A percentile compares a stretch with the other conserved stretches of the same genome.
phyloP scores from a whole-genome alignment of 2,329 filamentous ascomycete species.

The Westerdykella aurantiaca region DNA sequence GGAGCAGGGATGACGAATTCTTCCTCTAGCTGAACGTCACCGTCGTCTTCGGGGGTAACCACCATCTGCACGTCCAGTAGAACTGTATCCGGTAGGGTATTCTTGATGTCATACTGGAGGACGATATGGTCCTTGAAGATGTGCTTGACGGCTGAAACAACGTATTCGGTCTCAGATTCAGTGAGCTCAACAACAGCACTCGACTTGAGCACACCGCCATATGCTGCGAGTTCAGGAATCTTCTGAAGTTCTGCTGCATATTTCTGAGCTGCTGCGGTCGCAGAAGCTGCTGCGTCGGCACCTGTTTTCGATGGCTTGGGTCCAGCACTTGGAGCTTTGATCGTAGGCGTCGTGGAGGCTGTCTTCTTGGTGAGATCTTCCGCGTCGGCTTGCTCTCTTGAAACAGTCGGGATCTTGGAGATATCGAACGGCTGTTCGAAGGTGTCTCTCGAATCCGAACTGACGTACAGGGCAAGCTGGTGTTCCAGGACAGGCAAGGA shows the following conservation, averaged over 20 bases:
- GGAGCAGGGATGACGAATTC: constrained; percentile 90
- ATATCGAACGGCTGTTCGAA: constrained; percentile 88
- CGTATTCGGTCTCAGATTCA: constrained; percentile 95
- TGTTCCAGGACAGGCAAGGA: constrained; percentile 93
- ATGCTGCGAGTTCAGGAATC: constrained; percentile 86
- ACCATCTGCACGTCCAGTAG: constrained; percentile 53
- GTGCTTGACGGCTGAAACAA: constrained; percentile 89
- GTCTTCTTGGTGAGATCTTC: constrained; percentile 97
- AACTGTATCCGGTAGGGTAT: constrained; percentile 78
- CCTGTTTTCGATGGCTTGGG: constrained; percentile 67
- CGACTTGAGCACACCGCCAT: constrained; percentile 88
- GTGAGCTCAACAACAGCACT: constrained; percentile 82
- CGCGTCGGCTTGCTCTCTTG: constrained; percentile 89
- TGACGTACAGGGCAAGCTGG: constrained; percentile 95
- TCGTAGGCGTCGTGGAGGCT: constrained; percentile 81
- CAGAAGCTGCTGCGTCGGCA: constrained; percentile 69
- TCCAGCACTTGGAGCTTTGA: constrained; percentile 84
- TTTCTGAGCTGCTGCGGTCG: constrained; percentile 75
- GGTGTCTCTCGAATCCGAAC: constrained; percentile 78
- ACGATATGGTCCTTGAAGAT: constrained; percentile 97
- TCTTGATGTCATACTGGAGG: constrained; percentile 95
- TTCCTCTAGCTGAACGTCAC: constrained; percentile 64
- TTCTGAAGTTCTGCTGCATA: constrained; percentile 81
- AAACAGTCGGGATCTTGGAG: constrained; percentile 83
- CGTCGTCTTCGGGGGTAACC: constrained; percentile 78